Conservation (phyloP, 345 rosid species). For the Excoecaria agallocha region DNA sequence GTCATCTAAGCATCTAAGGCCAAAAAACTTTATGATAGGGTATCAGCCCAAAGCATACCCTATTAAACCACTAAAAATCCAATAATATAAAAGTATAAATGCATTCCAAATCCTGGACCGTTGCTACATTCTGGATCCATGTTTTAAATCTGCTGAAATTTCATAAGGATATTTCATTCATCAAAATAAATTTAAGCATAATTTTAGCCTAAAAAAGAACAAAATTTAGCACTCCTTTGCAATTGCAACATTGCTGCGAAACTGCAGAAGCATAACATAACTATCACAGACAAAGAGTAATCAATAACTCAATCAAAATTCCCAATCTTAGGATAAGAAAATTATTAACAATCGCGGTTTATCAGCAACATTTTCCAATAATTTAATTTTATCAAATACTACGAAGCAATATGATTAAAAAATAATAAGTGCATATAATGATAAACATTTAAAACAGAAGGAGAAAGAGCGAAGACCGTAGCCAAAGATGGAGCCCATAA, state of each 20-base stretch:
- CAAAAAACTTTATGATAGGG: no score
- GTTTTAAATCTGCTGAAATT: background rate
- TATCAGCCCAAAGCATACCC: no score
- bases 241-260: background rate
- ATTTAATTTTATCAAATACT: background rate
- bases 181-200: background rate
- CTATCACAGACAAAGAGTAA: background rate
- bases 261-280: background rate
- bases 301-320: background rate
- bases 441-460: background rate
- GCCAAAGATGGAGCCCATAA: constrained; percentile 85
- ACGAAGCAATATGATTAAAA: background rate
- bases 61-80: no score
- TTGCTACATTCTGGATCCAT: background rate
- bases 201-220: background rate
- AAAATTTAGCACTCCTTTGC: background rate
- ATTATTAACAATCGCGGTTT: background rate
- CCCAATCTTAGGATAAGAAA: background rate
- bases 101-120: background rate
- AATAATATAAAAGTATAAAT: background rate
- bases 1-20: no score
- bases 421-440: background rate
- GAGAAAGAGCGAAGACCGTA: constrained; percentile 44
- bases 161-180: background rate
- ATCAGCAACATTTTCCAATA: background rate